Evolutionary conservation across 2,329 filamentous ascomycete genomes (phyloP), one percentile per base, ranked within the genome.

Genomic region (Ophiobolus disseminans): DNA sequence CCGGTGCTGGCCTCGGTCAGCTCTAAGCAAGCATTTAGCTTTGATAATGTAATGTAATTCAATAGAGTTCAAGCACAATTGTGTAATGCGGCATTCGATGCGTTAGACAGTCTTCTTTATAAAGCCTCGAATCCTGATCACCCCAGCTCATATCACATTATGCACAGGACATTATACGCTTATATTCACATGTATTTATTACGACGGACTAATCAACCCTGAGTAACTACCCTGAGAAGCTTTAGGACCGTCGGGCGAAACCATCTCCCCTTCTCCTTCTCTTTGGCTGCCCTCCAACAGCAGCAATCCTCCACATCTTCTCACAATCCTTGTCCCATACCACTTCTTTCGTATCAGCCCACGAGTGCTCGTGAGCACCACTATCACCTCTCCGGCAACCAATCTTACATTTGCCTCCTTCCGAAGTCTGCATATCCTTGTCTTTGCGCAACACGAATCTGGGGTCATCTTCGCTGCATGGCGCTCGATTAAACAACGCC

Each of bases 1-100:
- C 69, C 3, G 78, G 78, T 3, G 76, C 72, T 26, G 80, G 79
- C 14, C 54, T 82, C 23, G 79, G 80, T 0, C 77, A 76, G 55
- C 66, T 70, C 32, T 67, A 52, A 50, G 30, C 11, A 52, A 50
- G 32, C 20, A 16, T 7, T 16, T 14, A 7, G 25, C 11, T 16
- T n/a, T 22, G 13, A 9, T 19, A 28, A 35, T 34, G 30, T 34
- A 34, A 42, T 34, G 16, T 34, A 25, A 35, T 22, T 11, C n/a
- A 14, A 23, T 14, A 23, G 16, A 38, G 20, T 23, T 38, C 5
- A 10, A 14, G 3, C n/a, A 25, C 21, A 22, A 21, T 8, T 17
- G 9, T 17, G 13, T 16, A 14, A 14, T 13, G 6, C 28, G 16
- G 16, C n/a, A n/a, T 31, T 14, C n/a, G n/a, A n/a, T n/a, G n/a